A percentile compares a stretch with the other conserved stretches of the same genome.
Evolutionary conservation across 1,284 basidiomycete genomes (phyloP).

Genomic region (Coniferiporia weirii): DNA sequence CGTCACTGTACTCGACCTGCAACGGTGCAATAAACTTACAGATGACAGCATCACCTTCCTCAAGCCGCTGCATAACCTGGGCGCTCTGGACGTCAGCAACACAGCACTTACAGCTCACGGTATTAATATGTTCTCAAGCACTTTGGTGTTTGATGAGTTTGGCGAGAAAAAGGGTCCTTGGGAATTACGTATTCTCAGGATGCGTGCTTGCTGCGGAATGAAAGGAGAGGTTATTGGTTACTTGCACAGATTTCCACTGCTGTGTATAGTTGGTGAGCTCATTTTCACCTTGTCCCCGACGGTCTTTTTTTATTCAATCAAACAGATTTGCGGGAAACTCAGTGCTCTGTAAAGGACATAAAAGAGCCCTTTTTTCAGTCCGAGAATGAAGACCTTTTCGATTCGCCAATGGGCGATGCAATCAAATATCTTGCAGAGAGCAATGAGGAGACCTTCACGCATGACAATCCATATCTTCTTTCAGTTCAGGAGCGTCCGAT

Average conservation of each 20-base stretch:
- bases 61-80: constrained; percentile 44
- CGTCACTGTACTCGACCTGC: constrained; percentile 55
- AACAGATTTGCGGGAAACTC: constrained; percentile 14
- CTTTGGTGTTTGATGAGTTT: constrained; percentile 29
- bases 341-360: background rate
- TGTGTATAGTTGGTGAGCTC: constrained; percentile 49
- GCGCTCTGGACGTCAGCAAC: constrained; percentile 55
- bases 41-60: constrained; percentile 50
- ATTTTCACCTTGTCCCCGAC: background rate
- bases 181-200: constrained; percentile 48
- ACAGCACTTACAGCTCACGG: constrained; percentile 49
- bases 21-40: constrained; percentile 44
- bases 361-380: constrained; percentile 1
- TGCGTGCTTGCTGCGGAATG: constrained; percentile 43
- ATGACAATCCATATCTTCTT: constrained; percentile 1
- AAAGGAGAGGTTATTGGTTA: constrained; percentile 35
- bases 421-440: background rate
- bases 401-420: background rate
- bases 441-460: background rate
- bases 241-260: constrained; percentile 44
- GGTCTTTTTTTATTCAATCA: background rate
- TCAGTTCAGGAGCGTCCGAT: background rate
- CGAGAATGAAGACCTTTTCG: constrained; percentile 4
- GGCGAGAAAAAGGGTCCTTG: constrained; percentile 43
- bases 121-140: constrained; percentile 39